Conservation (phyloP, 305 asterid species). For the Solanum hybrid region DNA sequence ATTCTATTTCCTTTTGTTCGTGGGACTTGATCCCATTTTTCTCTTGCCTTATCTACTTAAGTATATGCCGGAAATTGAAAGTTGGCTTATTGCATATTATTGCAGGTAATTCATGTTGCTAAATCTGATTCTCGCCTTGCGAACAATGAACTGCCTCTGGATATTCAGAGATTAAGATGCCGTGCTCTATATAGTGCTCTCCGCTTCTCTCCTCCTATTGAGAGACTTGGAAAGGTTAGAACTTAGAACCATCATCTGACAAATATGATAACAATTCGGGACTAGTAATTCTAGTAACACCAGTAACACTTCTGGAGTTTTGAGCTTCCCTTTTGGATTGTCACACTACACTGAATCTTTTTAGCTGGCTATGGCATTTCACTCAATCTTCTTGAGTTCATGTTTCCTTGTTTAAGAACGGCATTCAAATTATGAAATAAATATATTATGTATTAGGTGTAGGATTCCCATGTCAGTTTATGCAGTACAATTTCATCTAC, state of each 20-base stretch:
- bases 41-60: not conserved
- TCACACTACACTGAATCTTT: not conserved
- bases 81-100: conserved; percentile 9
- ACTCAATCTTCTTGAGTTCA: not conserved
- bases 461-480: not conserved
- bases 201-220: conserved; percentile 71
- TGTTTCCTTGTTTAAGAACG: not conserved
- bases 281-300: not conserved
- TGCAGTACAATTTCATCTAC: not conserved
- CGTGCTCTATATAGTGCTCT: conserved; percentile 83
- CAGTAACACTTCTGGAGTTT: not conserved
- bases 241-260: conserved; percentile 19
- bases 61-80: not conserved
- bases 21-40: not conserved
- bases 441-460: not conserved
- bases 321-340: not conserved
- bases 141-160: conserved; percentile 87
- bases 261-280: not conserved
- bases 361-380: not conserved
- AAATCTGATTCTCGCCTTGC: conserved; percentile 96
- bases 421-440: conserved; percentile 7
- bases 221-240: conserved; percentile 76
- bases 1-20: not conserved
- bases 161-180: conserved; percentile 93
- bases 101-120: conserved; percentile 83